Evolutionary conservation across 192 early-diverging fungal species (phyloP), one percentile per base, ranked within the genome.

Genomic region (Coemansia nantahalensis): DNA sequence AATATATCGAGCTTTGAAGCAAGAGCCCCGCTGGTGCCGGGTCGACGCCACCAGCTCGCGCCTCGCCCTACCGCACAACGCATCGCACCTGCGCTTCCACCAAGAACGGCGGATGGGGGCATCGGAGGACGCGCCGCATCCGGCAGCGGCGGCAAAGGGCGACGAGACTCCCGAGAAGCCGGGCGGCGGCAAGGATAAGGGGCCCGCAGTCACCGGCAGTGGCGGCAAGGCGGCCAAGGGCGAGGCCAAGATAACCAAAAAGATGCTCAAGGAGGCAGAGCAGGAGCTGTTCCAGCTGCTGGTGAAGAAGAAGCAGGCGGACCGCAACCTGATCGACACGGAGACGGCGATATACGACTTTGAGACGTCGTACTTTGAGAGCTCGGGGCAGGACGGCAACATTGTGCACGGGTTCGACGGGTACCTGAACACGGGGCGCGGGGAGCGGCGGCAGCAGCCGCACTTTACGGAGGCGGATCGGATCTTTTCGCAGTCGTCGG

Each of bases 291-390:
- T 72, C 35, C 86, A 86, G 35, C 70, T 94, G 5, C 48, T 92
- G 21, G 56, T 76, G 19, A 81, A 88, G 36, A 94, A 94, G 57
- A 90, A 89, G 66, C 79, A 84, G 22, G 80, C 90, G 19, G 92
- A 94, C 59, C 81, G 79, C 22, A 85, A 79, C 40, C 65, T 94
- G 52, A 59, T 62, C 31, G 86, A 81, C 24, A 69, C 93, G 1
- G 93, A 95, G 56, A 72, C 81, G 15, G 79, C 81, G 18, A 93
- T 95, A 33, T 95, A 90, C 67, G 72, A 80, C 18, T 89, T 90
- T 65, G 93, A 95, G 60, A 86, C 87, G 2, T 87, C 88, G 9
- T 95, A 95, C 59, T 75, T 95, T 26, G 93, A 95, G 68, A 90
- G 88, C 45, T 92, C 92, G 0, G 83, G 81, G 5, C 79, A 82